These are phyloP conservation scores for Zygosaccharomyces sapae DNA, from an alignment of 1,139 yeast species.

Conservation along the genomic window DNA sequence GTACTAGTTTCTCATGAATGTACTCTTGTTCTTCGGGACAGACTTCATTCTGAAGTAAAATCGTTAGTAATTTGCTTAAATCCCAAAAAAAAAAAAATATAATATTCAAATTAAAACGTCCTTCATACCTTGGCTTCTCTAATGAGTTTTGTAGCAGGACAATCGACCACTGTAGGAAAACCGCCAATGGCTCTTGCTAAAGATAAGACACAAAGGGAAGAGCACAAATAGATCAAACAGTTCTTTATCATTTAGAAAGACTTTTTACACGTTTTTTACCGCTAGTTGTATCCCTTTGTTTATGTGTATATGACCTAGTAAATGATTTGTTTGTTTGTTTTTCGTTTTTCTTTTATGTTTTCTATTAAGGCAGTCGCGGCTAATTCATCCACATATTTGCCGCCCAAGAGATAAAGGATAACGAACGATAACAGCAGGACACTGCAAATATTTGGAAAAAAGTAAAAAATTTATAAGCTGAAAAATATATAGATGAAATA, in stretches of 20 bases:
- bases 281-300: too few species aligned
- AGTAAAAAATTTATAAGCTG: conserved; percentile 4
- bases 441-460: not conserved
- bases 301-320: too few species aligned
- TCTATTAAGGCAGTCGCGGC: too few species aligned
- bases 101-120: conserved; percentile 1
- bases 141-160: conserved; percentile 41
- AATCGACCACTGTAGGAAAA: conserved; percentile 42
- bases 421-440: not conserved
- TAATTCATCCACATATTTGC: not conserved
- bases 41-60: conserved; percentile 9
- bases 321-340: too few species aligned
- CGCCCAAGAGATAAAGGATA: not conserved
- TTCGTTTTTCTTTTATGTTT: too few species aligned
- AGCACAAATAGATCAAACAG: not conserved
- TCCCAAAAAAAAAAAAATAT: not conserved
- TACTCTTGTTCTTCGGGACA: conserved; percentile 40
- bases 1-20: conserved; percentile 36
- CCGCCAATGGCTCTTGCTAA: conserved; percentile 1
- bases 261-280: not conserved
- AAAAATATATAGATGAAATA: conserved; percentile 3
- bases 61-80: conserved; percentile 7
- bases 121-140: conserved; percentile 40
- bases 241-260: not conserved
- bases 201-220: not conserved